phyloP scores from a whole-genome alignment of 352 stramenopile genomes.

The Phytophthora hibernalis region DNA sequence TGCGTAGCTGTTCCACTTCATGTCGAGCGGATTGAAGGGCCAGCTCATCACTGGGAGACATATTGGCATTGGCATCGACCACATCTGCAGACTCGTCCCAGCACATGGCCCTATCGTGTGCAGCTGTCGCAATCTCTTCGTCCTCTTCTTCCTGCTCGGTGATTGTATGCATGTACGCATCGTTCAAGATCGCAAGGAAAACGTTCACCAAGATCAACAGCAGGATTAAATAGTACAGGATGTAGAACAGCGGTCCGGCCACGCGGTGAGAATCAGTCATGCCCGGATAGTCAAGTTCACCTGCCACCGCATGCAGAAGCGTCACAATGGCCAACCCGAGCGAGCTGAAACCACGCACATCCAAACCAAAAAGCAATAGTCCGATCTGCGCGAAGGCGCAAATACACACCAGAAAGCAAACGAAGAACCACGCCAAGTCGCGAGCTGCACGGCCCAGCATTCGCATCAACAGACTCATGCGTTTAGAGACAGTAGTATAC shows the following conservation, averaged over 20 bases:
- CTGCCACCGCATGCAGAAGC: constrained; percentile 64
- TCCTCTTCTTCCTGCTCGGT: constrained; percentile 69
- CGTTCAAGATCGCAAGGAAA: constrained; percentile 78
- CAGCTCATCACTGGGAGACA: constrained; percentile 37
- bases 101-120: constrained; percentile 20
- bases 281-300: constrained; percentile 59
- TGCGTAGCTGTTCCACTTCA: constrained; percentile 54
- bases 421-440: constrained; percentile 68
- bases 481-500: constrained; percentile 72
- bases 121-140: constrained; percentile 38
- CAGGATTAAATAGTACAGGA: constrained; percentile 75
- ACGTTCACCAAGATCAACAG: constrained; percentile 78
- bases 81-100: constrained; percentile 37
- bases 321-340: constrained; percentile 60
- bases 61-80: constrained; percentile 32
- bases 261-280: constrained; percentile 52
- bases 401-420: constrained; percentile 66
- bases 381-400: constrained; percentile 73
- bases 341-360: constrained; percentile 62
- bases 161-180: constrained; percentile 78
- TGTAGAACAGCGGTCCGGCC: constrained; percentile 73
- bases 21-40: constrained; percentile 28
- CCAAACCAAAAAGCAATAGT: constrained; percentile 65
- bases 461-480: constrained; percentile 64
- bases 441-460: constrained; percentile 55